Evolutionary conservation across 78 protist genomes (phyloP), one percentile per base, ranked within the genome.

Genomic region (Anaeramoeba flamelloides): DNA sequence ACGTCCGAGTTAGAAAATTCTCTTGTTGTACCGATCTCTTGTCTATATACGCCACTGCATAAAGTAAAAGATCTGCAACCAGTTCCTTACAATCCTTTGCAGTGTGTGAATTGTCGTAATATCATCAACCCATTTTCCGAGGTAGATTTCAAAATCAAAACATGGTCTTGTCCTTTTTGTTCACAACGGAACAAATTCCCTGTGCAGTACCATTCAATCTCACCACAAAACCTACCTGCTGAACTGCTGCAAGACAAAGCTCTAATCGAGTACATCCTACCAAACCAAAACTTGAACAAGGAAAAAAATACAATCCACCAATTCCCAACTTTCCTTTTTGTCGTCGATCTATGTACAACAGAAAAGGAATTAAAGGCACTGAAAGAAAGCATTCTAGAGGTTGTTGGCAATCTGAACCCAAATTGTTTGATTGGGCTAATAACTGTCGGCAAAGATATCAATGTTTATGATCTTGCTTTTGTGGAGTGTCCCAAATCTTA

Each of bases 91-190:
- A 53, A 53, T 53, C 69, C 69, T 53, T 8, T 53, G 17, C 8
- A 53, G 17, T 53, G 69, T 17, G 34, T 26, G 17, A 53, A 53
- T 26, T 53, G 69, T 53, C 8, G 17, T 53, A 17, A 8, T 26
- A 53, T 53, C 8, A 26, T 53, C 34, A 53, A 53, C 17, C 69
- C 69, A 53, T 53, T 26, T 53, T 26, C 69, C 8, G 17, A 8
- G 17, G 17, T 53, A 26, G 69, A 53, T 53, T 53, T 53, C 69
- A 8, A 53, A 53, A 26, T 17, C 8, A 53, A 53, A 53, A 53
- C 17, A 53, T 88, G 90, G 92, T 81, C 89, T 34, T 94, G 97
- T 77, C 97, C 97, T 31, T 89, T 95, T 82, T 93, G 96, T 82
- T 77, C 64, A 81, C 80, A 80, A 81, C 88, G 92, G 74, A 94